Base-by-base conservation (phyloP, 352 stramenopile species). In the Pythium catenulatum region DNA sequence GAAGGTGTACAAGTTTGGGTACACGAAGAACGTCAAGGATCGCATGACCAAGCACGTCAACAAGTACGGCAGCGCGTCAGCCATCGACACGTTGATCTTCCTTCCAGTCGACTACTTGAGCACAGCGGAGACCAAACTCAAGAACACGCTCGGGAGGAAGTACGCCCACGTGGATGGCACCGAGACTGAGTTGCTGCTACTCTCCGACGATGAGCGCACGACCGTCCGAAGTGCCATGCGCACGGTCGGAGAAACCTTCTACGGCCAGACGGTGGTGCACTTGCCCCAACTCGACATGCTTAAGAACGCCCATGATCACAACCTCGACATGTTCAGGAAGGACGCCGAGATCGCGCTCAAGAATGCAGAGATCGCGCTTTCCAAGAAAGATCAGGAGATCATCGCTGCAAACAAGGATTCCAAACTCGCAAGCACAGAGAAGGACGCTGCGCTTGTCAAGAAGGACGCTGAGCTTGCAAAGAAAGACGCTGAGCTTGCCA, bases 11-110 rank as follows among this genome's bases (percentile, higher is more conserved):
- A n/a, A n/a, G n/a, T n/a, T n/a, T n/a, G n/a, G n/a, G n/a, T 59
- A 25, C 50, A 32, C 50, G 9, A 25, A 9, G 19, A 59, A 59
- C 21, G 50, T 59, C 19, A 59, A 59, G 50, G 6, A n/a, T 9
- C 50, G 50, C 50, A 59, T 75, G 65, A 27, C 9, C 13, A 41
- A 48, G 19, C 69, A 54, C 36, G 25, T 17, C 30, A 66, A 8
- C 17, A 48, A n/a, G 48, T 66, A 66, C 32, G 69, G 69, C 4
- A 8, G 14, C 6, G 69, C 65, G 17, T 63, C 27, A 19, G 69
- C 27, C 37, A 48, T 79, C 8, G 69, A 79, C 52, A 79, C 69
- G 7, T 21, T 79, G 8, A 37, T 79, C 25, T n/a, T 79, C 25
- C 27, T 79, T 13, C 66, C 66, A 4, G n/a, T 21, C 14, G 66